Conservation (phyloP, 164 flowering plant genomes). For the Piper longum region DNA sequence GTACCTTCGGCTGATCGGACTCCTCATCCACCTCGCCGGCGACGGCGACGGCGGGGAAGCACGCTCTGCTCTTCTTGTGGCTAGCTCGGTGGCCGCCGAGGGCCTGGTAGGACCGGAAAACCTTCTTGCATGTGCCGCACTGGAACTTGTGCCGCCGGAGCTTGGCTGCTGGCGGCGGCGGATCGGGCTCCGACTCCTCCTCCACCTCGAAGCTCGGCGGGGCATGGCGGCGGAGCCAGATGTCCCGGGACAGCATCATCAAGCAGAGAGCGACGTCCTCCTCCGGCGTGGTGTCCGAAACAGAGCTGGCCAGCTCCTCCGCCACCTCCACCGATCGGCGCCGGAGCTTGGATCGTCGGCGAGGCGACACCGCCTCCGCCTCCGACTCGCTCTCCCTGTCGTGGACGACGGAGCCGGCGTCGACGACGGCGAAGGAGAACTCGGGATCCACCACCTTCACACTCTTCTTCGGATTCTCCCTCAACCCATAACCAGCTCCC, state of each 20-base stretch:
- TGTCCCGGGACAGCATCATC: conserved; percentile 76
- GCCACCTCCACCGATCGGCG: conserved; percentile 17
- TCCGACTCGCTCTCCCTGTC: conserved; percentile 79
- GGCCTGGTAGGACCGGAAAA: conserved; percentile 71
- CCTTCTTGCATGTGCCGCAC: conserved; percentile 71
- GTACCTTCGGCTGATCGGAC: conserved; percentile 21
- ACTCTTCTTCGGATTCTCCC: conserved; percentile 65
- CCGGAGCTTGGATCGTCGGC: conserved; percentile 39
- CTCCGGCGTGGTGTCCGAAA: conserved; percentile 57
- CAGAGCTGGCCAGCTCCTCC: conserved; percentile 59
- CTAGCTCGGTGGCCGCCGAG: conserved; percentile 86
- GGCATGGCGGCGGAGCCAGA: conserved; percentile 21
- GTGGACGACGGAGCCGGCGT: conserved; percentile 28
- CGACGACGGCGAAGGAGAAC: conserved; percentile 37
- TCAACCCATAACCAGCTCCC: conserved; percentile 31
- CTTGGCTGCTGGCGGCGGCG: neutral
- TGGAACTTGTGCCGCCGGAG: conserved; percentile 28
- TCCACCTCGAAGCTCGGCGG: conserved; percentile 3
- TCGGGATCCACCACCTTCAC: conserved; percentile 39
- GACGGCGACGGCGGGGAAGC: conserved; percentile 2
- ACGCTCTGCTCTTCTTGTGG: conserved; percentile 54
- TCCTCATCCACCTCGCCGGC: conserved; percentile 6
- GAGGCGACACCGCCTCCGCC: conserved; percentile 31
- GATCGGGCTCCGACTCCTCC: neutral
- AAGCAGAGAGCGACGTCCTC: conserved; percentile 74